Percentiles rank a stretch among this genome's conserved stretches.
Evolutionary conservation across 2,329 filamentous ascomycete genomes (phyloP).

Genomic region (Colletotrichum zoysiae): DNA sequence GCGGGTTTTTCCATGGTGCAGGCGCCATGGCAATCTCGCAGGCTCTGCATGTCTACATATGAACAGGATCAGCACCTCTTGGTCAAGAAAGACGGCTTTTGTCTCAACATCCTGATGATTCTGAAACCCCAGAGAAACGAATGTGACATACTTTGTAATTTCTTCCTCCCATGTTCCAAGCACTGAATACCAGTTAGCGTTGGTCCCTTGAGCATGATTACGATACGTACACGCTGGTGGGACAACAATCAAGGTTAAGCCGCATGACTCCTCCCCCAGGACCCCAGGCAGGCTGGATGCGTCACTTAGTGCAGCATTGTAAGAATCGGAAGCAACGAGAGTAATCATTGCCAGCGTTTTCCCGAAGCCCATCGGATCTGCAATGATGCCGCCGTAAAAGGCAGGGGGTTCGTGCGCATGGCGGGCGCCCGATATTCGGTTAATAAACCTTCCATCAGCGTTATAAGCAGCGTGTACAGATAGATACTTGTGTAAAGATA

Average conservation of each 20-base stretch:
- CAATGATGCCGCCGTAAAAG: constrained; percentile 60
- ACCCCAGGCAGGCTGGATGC: neutral
- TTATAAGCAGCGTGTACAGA: neutral
- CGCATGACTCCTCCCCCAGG: constrained; percentile 1
- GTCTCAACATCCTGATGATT: too few species aligned
- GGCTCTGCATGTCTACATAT: constrained; percentile 44
- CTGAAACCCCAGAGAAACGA: too few species aligned
- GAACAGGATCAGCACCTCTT: too few species aligned
- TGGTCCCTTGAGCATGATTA: too few species aligned
- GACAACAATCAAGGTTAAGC: constrained; percentile 53
- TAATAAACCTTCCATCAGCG: constrained; percentile 49
- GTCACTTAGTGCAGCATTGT: neutral
- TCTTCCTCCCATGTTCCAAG: constrained; percentile 56
- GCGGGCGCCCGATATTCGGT: constrained; percentile 48
- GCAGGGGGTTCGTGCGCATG: constrained; percentile 50
- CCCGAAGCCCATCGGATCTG: constrained; percentile 61
- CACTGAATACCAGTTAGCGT: constrained; percentile 46
- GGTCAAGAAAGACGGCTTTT: too few species aligned
- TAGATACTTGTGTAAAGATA: too few species aligned
- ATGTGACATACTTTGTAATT: constrained; percentile 28
- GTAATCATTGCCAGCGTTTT: constrained; percentile 61
- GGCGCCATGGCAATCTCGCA: constrained; percentile 44
- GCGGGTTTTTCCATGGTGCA: constrained; percentile 49
- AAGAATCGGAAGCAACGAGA: constrained; percentile 51
- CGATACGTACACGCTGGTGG: constrained; percentile 50